A percentile compares a stretch with the other conserved stretches of the same genome.
These are phyloP conservation scores for Didymella pinodella DNA, from an alignment of 2,329 filamentous ascomycete genomes.

Conservation along the genomic window DNA sequence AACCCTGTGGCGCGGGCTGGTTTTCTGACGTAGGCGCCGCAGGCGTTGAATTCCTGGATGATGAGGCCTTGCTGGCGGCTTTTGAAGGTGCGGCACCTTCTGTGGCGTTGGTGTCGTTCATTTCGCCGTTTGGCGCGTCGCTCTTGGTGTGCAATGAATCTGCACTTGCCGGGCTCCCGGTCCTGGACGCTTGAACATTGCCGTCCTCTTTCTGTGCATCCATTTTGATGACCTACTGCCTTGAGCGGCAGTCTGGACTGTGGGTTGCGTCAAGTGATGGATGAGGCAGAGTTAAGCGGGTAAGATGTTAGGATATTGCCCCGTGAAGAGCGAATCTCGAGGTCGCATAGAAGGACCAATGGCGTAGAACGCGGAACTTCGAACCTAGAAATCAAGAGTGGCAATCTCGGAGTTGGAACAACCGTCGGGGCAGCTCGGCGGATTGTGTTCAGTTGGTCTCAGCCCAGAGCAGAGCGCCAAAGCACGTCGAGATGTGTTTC, in stretches of 20 bases:
- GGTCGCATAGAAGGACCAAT: conserved; percentile 46
- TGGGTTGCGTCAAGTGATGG: conserved; percentile 31
- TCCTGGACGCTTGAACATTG: conserved; percentile 42
- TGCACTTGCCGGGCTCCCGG: conserved; percentile 41
- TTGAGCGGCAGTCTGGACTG: conserved; percentile 29
- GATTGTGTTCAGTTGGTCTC: conserved; percentile 27
- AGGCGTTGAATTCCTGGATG: conserved; percentile 47
- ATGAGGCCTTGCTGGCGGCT: conserved; percentile 46
- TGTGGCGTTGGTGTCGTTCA: conserved; percentile 31
- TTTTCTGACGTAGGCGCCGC: conserved; percentile 37
- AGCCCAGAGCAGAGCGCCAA: conserved; percentile 19
- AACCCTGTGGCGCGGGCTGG: conserved; percentile 32
- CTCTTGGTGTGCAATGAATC: conserved; percentile 41
- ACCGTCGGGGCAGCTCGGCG: conserved; percentile 26
- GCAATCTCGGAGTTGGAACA: conserved; percentile 16
- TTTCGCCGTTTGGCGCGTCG: conserved; percentile 38
- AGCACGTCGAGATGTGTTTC: conserved; percentile 27
- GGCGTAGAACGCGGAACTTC: conserved; percentile 45
- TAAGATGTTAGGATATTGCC: conserved; percentile 38
- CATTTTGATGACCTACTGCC: conserved; percentile 43
- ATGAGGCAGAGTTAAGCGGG: conserved; percentile 34
- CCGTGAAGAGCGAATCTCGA: conserved; percentile 46
- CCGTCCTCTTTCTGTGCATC: conserved; percentile 49
- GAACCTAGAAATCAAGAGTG: conserved; percentile 28
- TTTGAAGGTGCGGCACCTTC: conserved; percentile 43